Evolutionary conservation across 1,284 basidiomycete genomes (phyloP).

Genomic region (Phellopilus nigrolimitatus): DNA sequence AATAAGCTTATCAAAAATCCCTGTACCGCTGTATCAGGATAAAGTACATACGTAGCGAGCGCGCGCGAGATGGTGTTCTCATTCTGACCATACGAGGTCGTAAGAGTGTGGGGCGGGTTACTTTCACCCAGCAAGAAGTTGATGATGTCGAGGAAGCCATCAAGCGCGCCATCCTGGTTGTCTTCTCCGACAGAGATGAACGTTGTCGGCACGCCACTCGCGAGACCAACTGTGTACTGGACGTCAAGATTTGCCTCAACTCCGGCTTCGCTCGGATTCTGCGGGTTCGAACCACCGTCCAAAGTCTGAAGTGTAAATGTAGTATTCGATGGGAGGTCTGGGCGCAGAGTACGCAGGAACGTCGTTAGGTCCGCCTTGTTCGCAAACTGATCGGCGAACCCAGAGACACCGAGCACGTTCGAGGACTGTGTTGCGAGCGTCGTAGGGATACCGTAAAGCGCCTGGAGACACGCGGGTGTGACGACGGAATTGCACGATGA

Average conservation of each 20-base stretch:
- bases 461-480: conserved; percentile 22
- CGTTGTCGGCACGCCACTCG: conserved; percentile 23
- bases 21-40: conserved; percentile 1
- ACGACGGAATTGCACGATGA: conserved; percentile 16
- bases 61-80: conserved; percentile 26
- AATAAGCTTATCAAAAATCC: neutral
- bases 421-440: conserved; percentile 21
- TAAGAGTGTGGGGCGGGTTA: conserved; percentile 28
- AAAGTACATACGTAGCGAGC: conserved; percentile 24
- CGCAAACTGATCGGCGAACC: conserved; percentile 24
- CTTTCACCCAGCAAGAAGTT: conserved; percentile 28
- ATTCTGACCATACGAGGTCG: conserved; percentile 29
- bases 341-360: conserved; percentile 16
- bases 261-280: conserved; percentile 23
- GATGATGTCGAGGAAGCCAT: conserved; percentile 33
- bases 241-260: conserved; percentile 33
- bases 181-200: conserved; percentile 25
- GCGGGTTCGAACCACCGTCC: conserved; percentile 25
- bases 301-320: conserved; percentile 21
- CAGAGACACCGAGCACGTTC: conserved; percentile 23
- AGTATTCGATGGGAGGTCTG: conserved; percentile 21
- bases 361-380: conserved; percentile 21
- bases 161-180: conserved; percentile 20
- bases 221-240: conserved; percentile 34
- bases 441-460: conserved; percentile 22